These are phyloP conservation scores for Sporodiniella umbellata DNA, from an alignment of 371 early-diverging fungal species.

Conservation along the genomic window DNA sequence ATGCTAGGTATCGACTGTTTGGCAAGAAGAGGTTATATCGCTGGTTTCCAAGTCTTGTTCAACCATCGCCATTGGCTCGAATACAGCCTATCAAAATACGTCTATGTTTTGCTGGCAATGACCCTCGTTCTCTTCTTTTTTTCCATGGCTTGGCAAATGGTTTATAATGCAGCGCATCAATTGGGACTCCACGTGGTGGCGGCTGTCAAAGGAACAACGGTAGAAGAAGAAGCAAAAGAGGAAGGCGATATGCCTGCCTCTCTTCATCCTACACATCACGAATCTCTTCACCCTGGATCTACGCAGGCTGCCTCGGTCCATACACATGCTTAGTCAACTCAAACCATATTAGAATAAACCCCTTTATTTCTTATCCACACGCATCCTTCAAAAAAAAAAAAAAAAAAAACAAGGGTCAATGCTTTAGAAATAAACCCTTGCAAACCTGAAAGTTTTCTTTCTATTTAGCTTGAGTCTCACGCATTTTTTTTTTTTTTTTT, in stretches of 20 bases:
- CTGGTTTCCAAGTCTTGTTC: constrained; percentile 12
- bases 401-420: too few relatives aligned
- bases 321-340: too few relatives aligned
- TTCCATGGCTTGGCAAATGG: constrained; percentile 14
- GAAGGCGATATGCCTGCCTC: constrained; percentile 3
- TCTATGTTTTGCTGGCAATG: constrained; percentile 23
- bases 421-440: too few relatives aligned
- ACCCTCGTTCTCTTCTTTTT: constrained; percentile 13
- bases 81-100: constrained; percentile 3
- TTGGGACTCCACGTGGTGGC: constrained; percentile 13
- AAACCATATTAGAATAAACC: neutral
- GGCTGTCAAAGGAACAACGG: constrained; percentile 14
- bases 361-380: too few relatives aligned
- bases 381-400: too few relatives aligned
- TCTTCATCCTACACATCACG: neutral
- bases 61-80: constrained; percentile 4
- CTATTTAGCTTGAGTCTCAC: too few relatives aligned
- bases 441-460: too few relatives aligned
- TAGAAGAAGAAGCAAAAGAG: constrained; percentile 14
- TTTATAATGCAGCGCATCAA: constrained; percentile 16
- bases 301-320: too few relatives aligned
- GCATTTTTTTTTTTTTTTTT: too few relatives aligned
- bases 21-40: constrained; percentile 15
- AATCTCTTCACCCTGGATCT: neutral
- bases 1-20: constrained; percentile 33